Conservation (phyloP, 148 eudicot species). For the Persicaria tinctoria region DNA sequence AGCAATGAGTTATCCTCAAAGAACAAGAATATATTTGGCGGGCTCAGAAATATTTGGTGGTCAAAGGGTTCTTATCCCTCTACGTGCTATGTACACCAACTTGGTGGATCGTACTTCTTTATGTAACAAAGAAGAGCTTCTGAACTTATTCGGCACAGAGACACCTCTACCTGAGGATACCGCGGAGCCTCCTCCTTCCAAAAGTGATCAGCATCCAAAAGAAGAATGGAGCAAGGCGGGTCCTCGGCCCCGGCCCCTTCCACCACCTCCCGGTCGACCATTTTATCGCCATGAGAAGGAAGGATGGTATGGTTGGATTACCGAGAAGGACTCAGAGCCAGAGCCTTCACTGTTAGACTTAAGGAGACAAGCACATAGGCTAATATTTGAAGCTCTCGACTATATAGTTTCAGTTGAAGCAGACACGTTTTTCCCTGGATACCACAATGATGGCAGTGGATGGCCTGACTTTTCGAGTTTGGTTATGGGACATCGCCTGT, state of each 20-base stretch:
- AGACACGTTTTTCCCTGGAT: constrained; percentile 91
- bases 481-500: constrained; percentile 92
- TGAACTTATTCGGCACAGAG: constrained; percentile 60
- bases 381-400: constrained; percentile 92
- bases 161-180: constrained; percentile 38
- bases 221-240: constrained; percentile 91
- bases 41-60: constrained; percentile 94
- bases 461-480: constrained; percentile 89
- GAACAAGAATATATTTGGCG: constrained; percentile 81
- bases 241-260: constrained; percentile 95
- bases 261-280: constrained; percentile 96
- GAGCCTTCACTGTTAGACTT: constrained; percentile 49
- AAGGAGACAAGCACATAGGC: constrained; percentile 68
- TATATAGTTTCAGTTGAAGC: constrained; percentile 90
- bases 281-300: constrained; percentile 85
- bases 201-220: constrained; percentile 43
- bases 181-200: constrained; percentile 39
- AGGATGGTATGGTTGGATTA: constrained; percentile 98
- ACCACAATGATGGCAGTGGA: constrained; percentile 83
- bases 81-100: constrained; percentile 83
- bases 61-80: constrained; percentile 78
- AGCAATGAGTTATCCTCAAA: constrained; percentile 88
- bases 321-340: constrained; percentile 77
- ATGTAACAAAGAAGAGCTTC: constrained; percentile 68
- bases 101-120: constrained; percentile 82